These are phyloP conservation scores for Diutina neorugosa DNA, from an alignment of 1,139 yeast genomes.

Conservation along the genomic window DNA sequence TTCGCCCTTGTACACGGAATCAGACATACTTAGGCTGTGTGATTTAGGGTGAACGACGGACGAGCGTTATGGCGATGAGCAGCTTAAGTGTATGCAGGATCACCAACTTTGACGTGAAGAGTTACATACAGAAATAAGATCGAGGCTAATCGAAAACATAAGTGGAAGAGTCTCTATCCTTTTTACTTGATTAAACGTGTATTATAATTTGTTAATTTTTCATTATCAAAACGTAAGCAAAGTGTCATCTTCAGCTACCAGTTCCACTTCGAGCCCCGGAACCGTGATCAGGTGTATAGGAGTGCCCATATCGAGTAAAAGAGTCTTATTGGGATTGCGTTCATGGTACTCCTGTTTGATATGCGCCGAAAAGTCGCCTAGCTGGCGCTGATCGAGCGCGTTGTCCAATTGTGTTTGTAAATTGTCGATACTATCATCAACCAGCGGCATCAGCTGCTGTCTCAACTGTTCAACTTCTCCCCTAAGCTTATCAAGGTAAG, in stretches of 20 bases:
- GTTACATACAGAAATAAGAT: background rate
- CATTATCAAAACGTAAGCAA: background rate
- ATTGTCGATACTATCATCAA: background rate
- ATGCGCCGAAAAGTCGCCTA: background rate
- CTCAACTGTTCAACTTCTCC: background rate
- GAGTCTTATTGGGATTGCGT: background rate
- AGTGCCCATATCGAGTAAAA: background rate
- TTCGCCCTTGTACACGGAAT: slow-evolving; percentile 10
- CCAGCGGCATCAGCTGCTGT: background rate
- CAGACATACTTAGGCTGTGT: slow-evolving; percentile 7
- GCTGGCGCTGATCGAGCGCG: background rate
- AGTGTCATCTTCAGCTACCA: background rate
- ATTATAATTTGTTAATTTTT: too few species aligned
- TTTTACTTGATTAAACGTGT: too few species aligned
- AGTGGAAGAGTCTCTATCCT: background rate
- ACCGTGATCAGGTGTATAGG: background rate
- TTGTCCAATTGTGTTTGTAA: background rate
- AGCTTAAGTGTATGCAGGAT: background rate
- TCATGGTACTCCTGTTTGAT: background rate
- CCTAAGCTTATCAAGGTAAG: background rate
- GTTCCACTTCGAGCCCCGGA: slow-evolving; percentile 1
- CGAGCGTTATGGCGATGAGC: background rate
- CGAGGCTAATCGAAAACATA: background rate
- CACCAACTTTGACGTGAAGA: background rate
- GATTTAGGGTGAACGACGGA: background rate